Percentiles rank a stretch among this genome's conserved stretches.
phyloP scores from a whole-genome alignment of 1,284 basidiomycete species.

The Leccinum griseonigrum region DNA sequence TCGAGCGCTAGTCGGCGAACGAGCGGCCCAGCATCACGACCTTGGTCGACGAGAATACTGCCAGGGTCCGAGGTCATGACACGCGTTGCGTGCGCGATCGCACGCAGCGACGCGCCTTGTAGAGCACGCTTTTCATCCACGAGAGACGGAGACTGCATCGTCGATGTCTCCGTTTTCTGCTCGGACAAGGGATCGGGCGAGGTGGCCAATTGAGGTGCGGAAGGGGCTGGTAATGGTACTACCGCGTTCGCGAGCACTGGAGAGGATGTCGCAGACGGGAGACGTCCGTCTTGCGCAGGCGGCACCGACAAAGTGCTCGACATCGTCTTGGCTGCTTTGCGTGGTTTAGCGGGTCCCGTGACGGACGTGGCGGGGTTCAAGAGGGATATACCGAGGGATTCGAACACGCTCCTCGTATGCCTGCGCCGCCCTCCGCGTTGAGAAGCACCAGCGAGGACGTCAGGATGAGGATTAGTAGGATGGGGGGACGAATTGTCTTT shows the following conservation, averaged over 20 bases:
- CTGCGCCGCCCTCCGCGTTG: slow-evolving; percentile 37
- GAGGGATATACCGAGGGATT: slow-evolving; percentile 65
- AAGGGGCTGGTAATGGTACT: slow-evolving; percentile 30
- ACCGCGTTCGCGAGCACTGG: slow-evolving; percentile 40
- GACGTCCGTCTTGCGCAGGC: slow-evolving; percentile 8
- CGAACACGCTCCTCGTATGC: slow-evolving; percentile 62
- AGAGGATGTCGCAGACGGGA: slow-evolving; percentile 25
- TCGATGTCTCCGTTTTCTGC: slow-evolving; percentile 28
- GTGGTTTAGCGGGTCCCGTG: slow-evolving; percentile 25
- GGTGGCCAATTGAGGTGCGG: slow-evolving; percentile 44
- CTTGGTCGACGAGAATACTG: slow-evolving; percentile 71
- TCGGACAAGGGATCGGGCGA: slow-evolving; percentile 24
- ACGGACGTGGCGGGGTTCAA: slow-evolving; percentile 45
- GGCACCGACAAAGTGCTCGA: neutral
- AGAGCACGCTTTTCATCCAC: slow-evolving; percentile 30
- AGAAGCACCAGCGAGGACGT: slow-evolving; percentile 6
- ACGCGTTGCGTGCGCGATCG: slow-evolving; percentile 82
- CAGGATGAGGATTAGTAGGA: neutral
- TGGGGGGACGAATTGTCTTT: slow-evolving; percentile 27
- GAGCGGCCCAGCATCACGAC: slow-evolving; percentile 57
- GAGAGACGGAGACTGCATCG: slow-evolving; percentile 29
- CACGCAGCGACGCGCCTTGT: slow-evolving; percentile 66
- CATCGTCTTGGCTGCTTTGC: slow-evolving; percentile 23
- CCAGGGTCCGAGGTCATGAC: slow-evolving; percentile 81
- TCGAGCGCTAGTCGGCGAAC: slow-evolving; percentile 68